Base-by-base conservation (phyloP, 2,329 filamentous ascomycete species). In the Colletotrichum truncatum region DNA sequence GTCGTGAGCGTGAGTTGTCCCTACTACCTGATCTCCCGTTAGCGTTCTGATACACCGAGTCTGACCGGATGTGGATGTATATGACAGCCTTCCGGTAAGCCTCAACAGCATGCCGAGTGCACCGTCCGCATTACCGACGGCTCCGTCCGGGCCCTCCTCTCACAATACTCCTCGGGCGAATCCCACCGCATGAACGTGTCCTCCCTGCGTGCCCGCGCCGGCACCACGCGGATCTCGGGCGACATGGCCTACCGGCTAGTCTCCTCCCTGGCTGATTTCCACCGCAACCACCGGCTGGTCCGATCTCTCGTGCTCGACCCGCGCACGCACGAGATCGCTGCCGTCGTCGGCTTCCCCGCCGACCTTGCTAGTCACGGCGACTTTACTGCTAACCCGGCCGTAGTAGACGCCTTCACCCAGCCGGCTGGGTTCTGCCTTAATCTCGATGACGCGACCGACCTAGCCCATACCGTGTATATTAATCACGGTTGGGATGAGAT, bases 401-500 rank as follows among this genome's bases (percentile, higher is more conserved):
- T 53, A 4, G 39, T 53, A 14, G 51, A 53, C 34, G 51, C 51
- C 32, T 53, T 53, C 34, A 53, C 51, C 21, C 51, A 53, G 51
- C 51, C 51, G 30, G 51, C 51, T 38, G 51, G 51, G 9, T 53
- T 53, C 10, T 53, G 51, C 21, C 51, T 53, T 12, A 53, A 53
- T 14, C 51, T 53, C 10, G 51, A 53, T 25, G 51, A 53, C 51
- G 14, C 34, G 12, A 53, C 21, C 34, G 34, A 53, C 34, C 51
- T 53, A 14, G 51, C 16, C 14, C 51, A 53, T 18, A 53, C 51
- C 51, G 51, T 53, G 18, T 53, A 53, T 34, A 16, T 53, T 23
- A 53, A 53, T 21, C 51, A 53, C 51, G 51, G 51, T n/a, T 53
- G 51, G 51, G 51, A 53, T 10, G 34, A 53, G 8, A 53, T 53